Evolutionary conservation across 352 stramenopile genomes (phyloP).

Genomic region (Lagenidium giganteum): DNA sequence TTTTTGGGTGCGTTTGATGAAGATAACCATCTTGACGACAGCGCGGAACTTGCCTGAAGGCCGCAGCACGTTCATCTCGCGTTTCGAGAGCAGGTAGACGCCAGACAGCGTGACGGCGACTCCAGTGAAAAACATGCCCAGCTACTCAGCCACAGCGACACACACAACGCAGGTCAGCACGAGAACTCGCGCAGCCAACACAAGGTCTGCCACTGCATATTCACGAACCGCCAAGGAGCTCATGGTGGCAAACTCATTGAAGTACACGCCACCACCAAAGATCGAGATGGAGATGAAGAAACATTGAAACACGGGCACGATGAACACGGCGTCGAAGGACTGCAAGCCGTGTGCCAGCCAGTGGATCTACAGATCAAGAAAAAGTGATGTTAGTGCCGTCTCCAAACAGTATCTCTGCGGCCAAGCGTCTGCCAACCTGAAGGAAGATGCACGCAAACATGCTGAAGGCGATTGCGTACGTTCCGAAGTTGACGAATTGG

Average conservation of each 20-base stretch:
- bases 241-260: constrained; percentile 66
- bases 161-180: too few species aligned
- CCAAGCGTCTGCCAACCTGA: too few species aligned
- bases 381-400: too few species aligned
- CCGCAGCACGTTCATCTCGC: constrained; percentile 52
- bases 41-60: constrained; percentile 30
- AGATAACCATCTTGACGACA: constrained; percentile 35
- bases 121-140: constrained; percentile 57
- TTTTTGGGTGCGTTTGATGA: constrained; percentile 47
- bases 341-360: constrained; percentile 76
- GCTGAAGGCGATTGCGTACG: constrained; percentile 63
- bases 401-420: too few species aligned
- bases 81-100: constrained; percentile 48
- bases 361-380: too few species aligned
- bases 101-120: constrained; percentile 49
- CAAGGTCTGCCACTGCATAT: too few species aligned
- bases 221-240: constrained; percentile 21
- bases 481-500: constrained; percentile 56
- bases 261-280: constrained; percentile 82
- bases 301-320: constrained; percentile 76
- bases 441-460: constrained; percentile 79
- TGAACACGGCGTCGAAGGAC: constrained; percentile 77
- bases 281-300: constrained; percentile 87
- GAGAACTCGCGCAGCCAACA: too few species aligned
- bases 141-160: constrained; percentile 2